These are phyloP conservation scores for Drechslerella dactyloides DNA, from an alignment of 2,329 filamentous ascomycete species.

Conservation along the genomic window DNA sequence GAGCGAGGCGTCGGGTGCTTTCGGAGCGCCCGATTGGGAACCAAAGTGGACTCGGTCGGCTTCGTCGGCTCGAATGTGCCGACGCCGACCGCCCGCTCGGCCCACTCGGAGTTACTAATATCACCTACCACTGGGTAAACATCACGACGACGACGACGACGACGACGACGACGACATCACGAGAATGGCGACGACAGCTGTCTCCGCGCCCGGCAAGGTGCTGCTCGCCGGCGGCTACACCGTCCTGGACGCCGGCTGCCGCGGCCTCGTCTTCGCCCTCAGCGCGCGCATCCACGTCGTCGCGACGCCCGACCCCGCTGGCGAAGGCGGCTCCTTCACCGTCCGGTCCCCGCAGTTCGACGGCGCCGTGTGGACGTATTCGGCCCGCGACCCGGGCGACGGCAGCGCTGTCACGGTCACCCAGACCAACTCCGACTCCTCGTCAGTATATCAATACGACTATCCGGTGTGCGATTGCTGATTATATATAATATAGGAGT, in stretches of 20 bases:
- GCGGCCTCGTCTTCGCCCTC: constrained; percentile 73
- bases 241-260: constrained; percentile 86
- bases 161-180: not conserved
- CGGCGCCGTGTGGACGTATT: constrained; percentile 86
- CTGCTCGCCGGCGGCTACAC: constrained; percentile 93
- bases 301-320: constrained; percentile 59
- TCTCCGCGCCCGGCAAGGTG: constrained; percentile 96
- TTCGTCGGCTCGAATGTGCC: too few relatives aligned
- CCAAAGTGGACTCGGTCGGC: too few relatives aligned
- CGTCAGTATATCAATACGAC: constrained; percentile 54
- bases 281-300: constrained; percentile 72
- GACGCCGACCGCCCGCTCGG: too few relatives aligned
- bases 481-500: constrained; percentile 9
- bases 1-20: constrained; percentile 26
- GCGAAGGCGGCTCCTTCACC: constrained; percentile 71
- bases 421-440: constrained; percentile 64
- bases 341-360: constrained; percentile 92
- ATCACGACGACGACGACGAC: too few relatives aligned
- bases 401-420: constrained; percentile 81
- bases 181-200: constrained; percentile 60
- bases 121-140: not conserved
- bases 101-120: not conserved
- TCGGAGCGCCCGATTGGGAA: too few relatives aligned
- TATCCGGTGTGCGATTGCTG: not conserved
- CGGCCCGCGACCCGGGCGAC: constrained; percentile 65